Base-by-base conservation (phyloP, 345 rosid genomes). In the Moringa oleifera region DNA sequence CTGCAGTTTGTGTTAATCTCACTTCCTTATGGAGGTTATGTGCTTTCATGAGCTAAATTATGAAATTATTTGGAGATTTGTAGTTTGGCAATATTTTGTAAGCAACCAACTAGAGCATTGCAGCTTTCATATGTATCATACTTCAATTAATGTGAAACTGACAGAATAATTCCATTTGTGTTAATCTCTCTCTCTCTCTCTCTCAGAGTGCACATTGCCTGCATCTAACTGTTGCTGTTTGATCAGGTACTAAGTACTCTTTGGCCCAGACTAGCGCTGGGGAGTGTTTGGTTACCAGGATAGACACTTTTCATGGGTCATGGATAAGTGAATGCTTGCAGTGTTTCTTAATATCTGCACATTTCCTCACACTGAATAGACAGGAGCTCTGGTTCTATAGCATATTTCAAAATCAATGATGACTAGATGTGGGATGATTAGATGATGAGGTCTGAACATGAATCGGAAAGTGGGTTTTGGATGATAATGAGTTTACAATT, bases 31-130 rank as follows among this genome's bases (percentile, higher is more conserved):
- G 41, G 25, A 25, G 55, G 45, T 61, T 61, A 5, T 7, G 37
- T 18, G 19, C 50, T 61, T 52, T 21, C 25, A 2, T 53, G 67
- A 63, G 18, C 67, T 49, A 23, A 53, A 36, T 36, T 2, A 37
- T 12, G 23, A 37, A 31, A 7, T 22, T 6, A 4, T 24, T 37
- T 18, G 28, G 3, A 19, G 33, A 20, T 24, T 51, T 24, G 21
- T 53, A 17, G 7, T 63, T 33, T 53, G 23, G 37, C 31, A 0
- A 22, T 53, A 41, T 41, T 15, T 54, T 54, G 18, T 23, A 18
- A 18, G n/a, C 24, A 18, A 19, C 33, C n/a, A 20, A 51, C 21
- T 3, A 18, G 50, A 31, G 22, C 58, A 12, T 62, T 62, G 57
- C 33, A 2, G 33, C 33, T 28, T 28, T 28, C 5, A 8, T 28